Evolutionary conservation across 129 eudicot species (phyloP), one percentile per base, ranked within the genome.

Genomic region (Calendula officinalis): DNA sequence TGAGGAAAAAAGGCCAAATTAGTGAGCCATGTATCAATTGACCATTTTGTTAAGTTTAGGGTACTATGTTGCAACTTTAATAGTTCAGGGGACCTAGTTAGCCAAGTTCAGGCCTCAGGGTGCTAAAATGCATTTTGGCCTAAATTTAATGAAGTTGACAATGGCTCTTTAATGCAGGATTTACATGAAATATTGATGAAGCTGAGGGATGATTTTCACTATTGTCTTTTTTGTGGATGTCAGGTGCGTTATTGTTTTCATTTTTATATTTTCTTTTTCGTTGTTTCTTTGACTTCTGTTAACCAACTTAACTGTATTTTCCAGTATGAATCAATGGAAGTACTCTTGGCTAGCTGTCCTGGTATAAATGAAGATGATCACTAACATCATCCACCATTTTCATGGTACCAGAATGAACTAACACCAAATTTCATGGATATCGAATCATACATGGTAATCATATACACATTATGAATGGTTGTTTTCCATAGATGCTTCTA

Each of bases 161-260:
- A 11, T 48, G 57, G 42, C 60, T 40, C 57, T 46, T 15, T 50
- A 49, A 63, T 80, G 75, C 97, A 94, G 99, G 97, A 94, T 76
- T 66, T 94, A 87, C 77, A 16, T 13, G 85, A 67, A 67, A 62
- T 88, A 49, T 75, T 88, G 81, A 66, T 66, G 82, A 85, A 81
- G 82, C 89, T 92, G 58, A 81, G 99, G 82, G 88, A 88, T 41
- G 89, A 86, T 70, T 84, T 83, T 73, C 77, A 14, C n/a, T 94
- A 94, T 79, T 88, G 97, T 76, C 97, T 94, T 39, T 88, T 94
- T 66, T 88, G 99, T 53, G 99, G 99, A 60, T 94, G 86, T 68
- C 83, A 86, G 99, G 99, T 94, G 54, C 15, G 73, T 66, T 7
- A 8, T 35, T 0, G n/a, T 56, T 6, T 43, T 57, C 17, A 6